These are phyloP conservation scores for Globisporangium uncinulatum DNA, from an alignment of 352 stramenopile genomes.

Conservation along the genomic window DNA sequence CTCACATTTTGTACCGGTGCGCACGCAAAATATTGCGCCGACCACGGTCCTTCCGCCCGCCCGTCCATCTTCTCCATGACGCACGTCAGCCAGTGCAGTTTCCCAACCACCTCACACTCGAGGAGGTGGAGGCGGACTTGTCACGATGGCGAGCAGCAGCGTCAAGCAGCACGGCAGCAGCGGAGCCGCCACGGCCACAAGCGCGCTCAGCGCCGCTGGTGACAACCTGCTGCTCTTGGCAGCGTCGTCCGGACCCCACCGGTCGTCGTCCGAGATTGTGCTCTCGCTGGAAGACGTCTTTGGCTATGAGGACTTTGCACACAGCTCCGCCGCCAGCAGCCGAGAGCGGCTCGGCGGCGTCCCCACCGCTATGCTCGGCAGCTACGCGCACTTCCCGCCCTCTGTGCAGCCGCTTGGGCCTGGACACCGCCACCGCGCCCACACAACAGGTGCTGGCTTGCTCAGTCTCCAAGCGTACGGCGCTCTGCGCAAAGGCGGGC, in stretches of 20 bases:
- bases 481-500: slow-evolving; percentile 25
- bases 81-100: background rate
- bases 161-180: background rate
- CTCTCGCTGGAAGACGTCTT: slow-evolving; percentile 7
- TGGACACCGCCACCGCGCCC: slow-evolving; percentile 12
- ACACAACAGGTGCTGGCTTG: slow-evolving; percentile 17
- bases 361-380: slow-evolving; percentile 4
- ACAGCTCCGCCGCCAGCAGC: background rate
- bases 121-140: too few relatives aligned
- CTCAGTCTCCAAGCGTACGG: slow-evolving; percentile 73
- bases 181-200: background rate
- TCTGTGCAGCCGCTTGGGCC: slow-evolving; percentile 23
- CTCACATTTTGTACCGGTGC: too few relatives aligned
- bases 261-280: slow-evolving; percentile 5
- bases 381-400: slow-evolving; percentile 2
- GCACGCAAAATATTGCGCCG: too few relatives aligned
- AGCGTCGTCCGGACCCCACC: background rate
- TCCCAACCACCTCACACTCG: too few relatives aligned
- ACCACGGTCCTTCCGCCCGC: too few relatives aligned
- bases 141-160: background rate
- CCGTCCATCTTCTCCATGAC: too few relatives aligned
- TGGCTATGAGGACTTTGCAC: background rate
- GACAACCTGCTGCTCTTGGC: background rate
- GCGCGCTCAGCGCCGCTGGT: background rate
- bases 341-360: background rate